Percentiles rank a stretch among this genome's conserved stretches.
Conservation (phyloP, 2,329 filamentous ascomycete genomes). For the Cyphellophora attinorum region DNA sequence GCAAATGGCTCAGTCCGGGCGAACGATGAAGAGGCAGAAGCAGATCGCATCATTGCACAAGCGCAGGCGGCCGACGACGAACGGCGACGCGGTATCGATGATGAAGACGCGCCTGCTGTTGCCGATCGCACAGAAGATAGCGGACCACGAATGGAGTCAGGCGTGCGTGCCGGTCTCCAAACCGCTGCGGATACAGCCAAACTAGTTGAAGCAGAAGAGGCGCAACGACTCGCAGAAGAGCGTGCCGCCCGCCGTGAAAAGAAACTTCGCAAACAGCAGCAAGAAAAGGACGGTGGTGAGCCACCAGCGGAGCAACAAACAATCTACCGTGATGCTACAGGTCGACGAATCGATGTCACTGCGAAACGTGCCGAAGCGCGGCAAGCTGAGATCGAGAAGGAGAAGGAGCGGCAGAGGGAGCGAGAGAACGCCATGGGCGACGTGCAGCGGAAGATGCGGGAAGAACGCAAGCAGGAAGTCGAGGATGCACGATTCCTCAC, state of each 20-base stretch:
- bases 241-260: constrained; percentile 33
- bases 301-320: constrained; percentile 58
- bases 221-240: constrained; percentile 37
- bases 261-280: constrained; percentile 12
- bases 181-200: constrained; percentile 68
- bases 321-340: constrained; percentile 90
- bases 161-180: constrained; percentile 79
- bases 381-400: constrained; percentile 65
- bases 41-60: constrained; percentile 68
- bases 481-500: constrained; percentile 75
- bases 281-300: constrained; percentile 28
- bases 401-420: constrained; percentile 53
- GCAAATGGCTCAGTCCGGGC: constrained; percentile 25
- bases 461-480: constrained; percentile 56
- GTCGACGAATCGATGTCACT: constrained; percentile 83
- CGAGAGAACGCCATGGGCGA: constrained; percentile 70
- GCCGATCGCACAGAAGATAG: constrained; percentile 21
- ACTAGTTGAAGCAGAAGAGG: constrained; percentile 57
- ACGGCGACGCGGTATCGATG: constrained; percentile 33
- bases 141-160: constrained; percentile 67
- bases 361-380: constrained; percentile 83
- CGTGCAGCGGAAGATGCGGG: constrained; percentile 64
- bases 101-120: constrained; percentile 37
- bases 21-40: constrained; percentile 51
- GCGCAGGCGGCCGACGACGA: constrained; percentile 59